These are phyloP conservation scores for Linum lewisii DNA, from an alignment of 345 rosid genomes.

Conservation along the genomic window DNA sequence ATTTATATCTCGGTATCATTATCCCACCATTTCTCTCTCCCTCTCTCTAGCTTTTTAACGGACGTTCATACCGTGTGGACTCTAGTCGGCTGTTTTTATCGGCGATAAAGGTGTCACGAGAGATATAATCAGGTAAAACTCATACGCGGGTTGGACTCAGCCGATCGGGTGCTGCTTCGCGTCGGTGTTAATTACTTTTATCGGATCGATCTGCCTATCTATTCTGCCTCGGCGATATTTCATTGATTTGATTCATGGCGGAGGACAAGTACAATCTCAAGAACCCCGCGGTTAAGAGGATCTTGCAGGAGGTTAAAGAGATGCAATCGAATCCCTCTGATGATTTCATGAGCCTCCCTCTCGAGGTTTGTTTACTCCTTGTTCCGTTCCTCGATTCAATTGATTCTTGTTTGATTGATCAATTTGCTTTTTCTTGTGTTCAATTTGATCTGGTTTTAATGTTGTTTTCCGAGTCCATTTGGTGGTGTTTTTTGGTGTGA, in stretches of 20 bases:
- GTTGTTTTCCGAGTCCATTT: not conserved
- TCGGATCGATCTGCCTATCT: not conserved
- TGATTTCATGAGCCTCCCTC: conserved; percentile 96
- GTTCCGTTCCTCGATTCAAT: not conserved
- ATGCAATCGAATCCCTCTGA: conserved; percentile 97
- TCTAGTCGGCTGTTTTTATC: too few relatives aligned
- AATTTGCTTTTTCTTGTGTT: not conserved
- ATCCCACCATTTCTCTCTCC: too few relatives aligned
- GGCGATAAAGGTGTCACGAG: too few relatives aligned
- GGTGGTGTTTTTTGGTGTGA: not conserved
- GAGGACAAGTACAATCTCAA: conserved; percentile 77
- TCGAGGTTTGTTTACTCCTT: conserved; percentile 47
- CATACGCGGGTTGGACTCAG: too few relatives aligned
- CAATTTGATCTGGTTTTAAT: not conserved
- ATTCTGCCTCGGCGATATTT: not conserved
- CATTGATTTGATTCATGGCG: conserved; percentile 37
- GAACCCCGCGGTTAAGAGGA: conserved; percentile 96
- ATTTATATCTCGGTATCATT: too few relatives aligned
- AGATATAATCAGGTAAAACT: too few relatives aligned
- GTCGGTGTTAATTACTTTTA: too few relatives aligned
- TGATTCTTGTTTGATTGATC: not conserved
- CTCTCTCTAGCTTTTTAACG: too few relatives aligned
- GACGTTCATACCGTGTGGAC: too few relatives aligned
- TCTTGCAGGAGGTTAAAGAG: conserved; percentile 95
- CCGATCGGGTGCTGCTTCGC: too few relatives aligned